Base-by-base conservation (phyloP, 1,139 yeast species). In the Candida freyschussii region DNA sequence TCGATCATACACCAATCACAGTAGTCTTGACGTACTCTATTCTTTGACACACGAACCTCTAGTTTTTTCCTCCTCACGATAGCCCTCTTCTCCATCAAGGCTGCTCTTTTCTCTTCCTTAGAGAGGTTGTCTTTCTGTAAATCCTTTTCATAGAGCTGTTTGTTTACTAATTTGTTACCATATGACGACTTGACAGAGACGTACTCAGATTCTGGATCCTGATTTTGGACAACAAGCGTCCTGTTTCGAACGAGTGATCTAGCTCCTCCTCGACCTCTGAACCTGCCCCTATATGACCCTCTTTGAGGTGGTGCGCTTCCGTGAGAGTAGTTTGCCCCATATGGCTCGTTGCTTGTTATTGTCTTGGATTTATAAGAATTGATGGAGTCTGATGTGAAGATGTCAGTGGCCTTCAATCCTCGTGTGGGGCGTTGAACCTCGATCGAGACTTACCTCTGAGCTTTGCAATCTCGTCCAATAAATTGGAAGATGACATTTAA, bases 311-410 rank as follows among this genome's bases (percentile, higher is more conserved):
- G n/a, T n/a, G n/a, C n/a, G 7, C 39, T 21, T 17, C 28, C 27
- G 5, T 34, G 19, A 13, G 22, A 6, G 22, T 17, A 9, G 7
- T 11, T 8, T 4, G 30, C 18, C 8, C 13, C 7, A 17, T 24
- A 24, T 4, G 32, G 32, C 10, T 24, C 5, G 9, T 24, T n/a
- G 14, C 11, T 13, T 22, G 32, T 16, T 13, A 26, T 33, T 21
- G 30, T 32, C 27, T 36, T 37, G 18, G 24, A 27, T 10, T 27
- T 30, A 13, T 17, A 13, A n/a, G 24, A 4, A 17, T 24, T 37
- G 27, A 37, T 78, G 8, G 96, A 87, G 57, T 89, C 96, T 39
- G 89, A 69, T 49, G 75, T 77, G 69, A 89, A 87, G 20, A 78
- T 75, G 13, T 64, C 60, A 13, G 66, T 69, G 14, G 60, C 64